Evolutionary conservation across 2,329 filamentous ascomycete genomes (phyloP), one percentile per base, ranked within the genome.

Genomic region (Exophiala lecanii-corni): DNA sequence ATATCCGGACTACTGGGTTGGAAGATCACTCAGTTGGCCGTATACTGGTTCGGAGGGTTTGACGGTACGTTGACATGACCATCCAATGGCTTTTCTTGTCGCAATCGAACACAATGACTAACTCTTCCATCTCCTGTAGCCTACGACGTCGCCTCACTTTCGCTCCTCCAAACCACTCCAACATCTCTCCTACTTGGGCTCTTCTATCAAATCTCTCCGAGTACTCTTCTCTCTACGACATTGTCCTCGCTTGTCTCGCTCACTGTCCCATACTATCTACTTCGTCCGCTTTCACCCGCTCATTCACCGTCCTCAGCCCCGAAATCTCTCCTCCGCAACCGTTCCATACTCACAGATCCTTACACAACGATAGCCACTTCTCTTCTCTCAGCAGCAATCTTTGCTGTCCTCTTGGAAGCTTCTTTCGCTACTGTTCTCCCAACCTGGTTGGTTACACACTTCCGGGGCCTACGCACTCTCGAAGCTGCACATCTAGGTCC

Each of bases 31-130:
- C 82, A 89, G 61, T 71, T 94, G 40, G 78, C 72, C 17, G 59
- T 89, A 35, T 82, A 78, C 35, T 95, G 88, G 87, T 77, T 76
- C 55, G 71, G 80, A 32, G 74, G 81, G 50, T 86, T 84, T 60
- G 87, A 94, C 63, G 62, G 69, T 72, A 50, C 48, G 63, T 53
- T 19, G 16, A 13, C n/a, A n/a, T n/a, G n/a, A n/a, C n/a, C n/a
- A n/a, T n/a, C n/a, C n/a, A 5, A 10, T 13, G 12, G 12, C 9
- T n/a, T 4, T 17, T 18, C 25, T 12, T 7, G 4, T 17, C 19
- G 15, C 15, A 12, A 4, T 19, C 7, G 12, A 26, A 26, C 23
- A 12, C 23, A 6, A 26, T 28, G 35, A 45, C 33, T 36, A 33
- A 41, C 13, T 39, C 18, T n/a, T 28, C 34, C 26, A 23, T 9